These are phyloP conservation scores for Trichoderma semiorbis DNA, from an alignment of 2,329 filamentous ascomycete genomes.

Conservation along the genomic window DNA sequence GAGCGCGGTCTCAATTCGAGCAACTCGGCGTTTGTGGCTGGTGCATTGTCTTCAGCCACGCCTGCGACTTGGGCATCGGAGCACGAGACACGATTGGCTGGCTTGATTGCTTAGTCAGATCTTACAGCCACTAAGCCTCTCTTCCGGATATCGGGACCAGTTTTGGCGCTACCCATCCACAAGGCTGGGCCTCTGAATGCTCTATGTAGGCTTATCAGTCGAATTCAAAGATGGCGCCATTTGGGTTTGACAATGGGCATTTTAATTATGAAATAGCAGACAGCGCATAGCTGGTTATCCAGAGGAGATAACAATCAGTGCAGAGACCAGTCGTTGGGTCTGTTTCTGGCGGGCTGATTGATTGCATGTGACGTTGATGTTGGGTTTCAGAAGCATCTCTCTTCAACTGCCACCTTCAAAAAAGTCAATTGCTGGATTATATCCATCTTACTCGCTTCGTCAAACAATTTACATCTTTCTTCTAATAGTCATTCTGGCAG, in stretches of 20 bases:
- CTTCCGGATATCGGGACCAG: background rate
- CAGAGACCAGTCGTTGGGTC: background rate
- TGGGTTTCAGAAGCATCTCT: background rate
- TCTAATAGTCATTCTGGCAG: background rate
- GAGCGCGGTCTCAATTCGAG: conserved; percentile 4
- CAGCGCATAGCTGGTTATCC: background rate
- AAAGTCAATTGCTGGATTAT: background rate
- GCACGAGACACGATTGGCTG: background rate
- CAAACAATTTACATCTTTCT: background rate
- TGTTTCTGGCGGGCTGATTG: background rate
- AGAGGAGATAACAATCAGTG: background rate
- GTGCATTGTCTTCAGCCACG: background rate
- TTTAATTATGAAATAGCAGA: background rate
- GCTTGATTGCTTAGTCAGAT: background rate
- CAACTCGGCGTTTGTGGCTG: background rate
- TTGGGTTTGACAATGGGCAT: background rate
- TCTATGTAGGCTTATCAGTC: background rate
- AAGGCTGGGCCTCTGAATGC: background rate
- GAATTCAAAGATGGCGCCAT: background rate
- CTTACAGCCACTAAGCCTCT: background rate
- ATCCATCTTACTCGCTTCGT: background rate
- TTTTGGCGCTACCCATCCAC: background rate
- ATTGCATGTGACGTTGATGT: background rate
- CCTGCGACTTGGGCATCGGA: background rate
- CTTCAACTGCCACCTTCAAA: background rate